Evolutionary conservation across 352 stramenopile genomes (phyloP).

Genomic region (Phytophthora ohioensis): DNA sequence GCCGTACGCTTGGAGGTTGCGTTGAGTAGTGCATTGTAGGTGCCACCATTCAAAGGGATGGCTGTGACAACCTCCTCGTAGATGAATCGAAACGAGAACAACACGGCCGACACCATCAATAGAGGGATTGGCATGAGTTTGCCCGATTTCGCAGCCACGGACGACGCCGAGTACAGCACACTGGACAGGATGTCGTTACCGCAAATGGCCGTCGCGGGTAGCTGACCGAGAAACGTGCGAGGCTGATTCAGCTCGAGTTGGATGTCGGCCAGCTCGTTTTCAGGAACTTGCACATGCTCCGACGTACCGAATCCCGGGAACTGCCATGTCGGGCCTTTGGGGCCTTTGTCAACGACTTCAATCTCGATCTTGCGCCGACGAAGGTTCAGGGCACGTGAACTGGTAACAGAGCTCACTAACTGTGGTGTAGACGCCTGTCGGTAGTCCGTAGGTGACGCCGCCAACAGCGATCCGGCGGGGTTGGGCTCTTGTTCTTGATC

Average conservation of each 20-base stretch:
- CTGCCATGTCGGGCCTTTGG: conserved; percentile 43
- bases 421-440: conserved; percentile 6
- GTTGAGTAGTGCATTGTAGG: conserved; percentile 92
- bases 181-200: conserved; percentile 92
- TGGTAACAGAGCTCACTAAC: conserved; percentile 12
- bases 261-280: conserved; percentile 41
- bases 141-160: conserved; percentile 56
- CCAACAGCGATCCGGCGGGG: conserved; percentile 5
- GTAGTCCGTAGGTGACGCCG: background rate
- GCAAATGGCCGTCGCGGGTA: conserved; percentile 84
- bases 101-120: conserved; percentile 67
- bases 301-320: conserved; percentile 48
- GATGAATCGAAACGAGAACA: conserved; percentile 76
- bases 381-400: conserved; percentile 31
- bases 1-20: conserved; percentile 89
- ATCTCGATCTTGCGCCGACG: conserved; percentile 55
- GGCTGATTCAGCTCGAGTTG: conserved; percentile 37
- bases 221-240: conserved; percentile 56
- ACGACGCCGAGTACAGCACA: conserved; percentile 70
- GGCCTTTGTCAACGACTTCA: conserved; percentile 39
- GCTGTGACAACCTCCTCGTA: conserved; percentile 90
- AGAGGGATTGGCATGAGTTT: conserved; percentile 84
- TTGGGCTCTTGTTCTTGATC: conserved; percentile 4
- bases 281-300: conserved; percentile 43
- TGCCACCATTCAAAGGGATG: conserved; percentile 88